Evolutionary conservation across 139 green algal species (phyloP), one percentile per base, ranked within the genome.

Genomic region (Chlorella sp.): DNA sequence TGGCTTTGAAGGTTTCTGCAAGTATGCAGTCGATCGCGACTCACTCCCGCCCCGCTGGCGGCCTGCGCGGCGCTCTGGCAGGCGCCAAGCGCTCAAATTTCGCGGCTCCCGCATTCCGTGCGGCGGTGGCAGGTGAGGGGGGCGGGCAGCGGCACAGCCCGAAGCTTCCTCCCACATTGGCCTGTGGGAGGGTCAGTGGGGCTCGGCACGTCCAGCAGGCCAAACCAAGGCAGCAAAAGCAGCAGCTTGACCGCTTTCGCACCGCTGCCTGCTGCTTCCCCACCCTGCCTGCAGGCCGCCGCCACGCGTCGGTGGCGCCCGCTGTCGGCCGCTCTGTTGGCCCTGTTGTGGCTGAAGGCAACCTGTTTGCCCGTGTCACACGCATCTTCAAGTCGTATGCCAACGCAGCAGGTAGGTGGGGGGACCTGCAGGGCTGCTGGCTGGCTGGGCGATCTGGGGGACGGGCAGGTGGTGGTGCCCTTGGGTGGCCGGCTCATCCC

Each of bases 331-430:
- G 87, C 1, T 30, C 78, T n/a, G 79, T 40, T 0, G 40, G 91
- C 39, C 79, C 79, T 3, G 92, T 97, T 0, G 81, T 87, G 22
- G 94, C 97, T 7, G 91, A 99, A 88, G 96, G 95, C 28, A 99
- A 99, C 89, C 88, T 99, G 26, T 99, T 99, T 90, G 88, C 93
- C 21, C 91, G 97, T 0, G 93, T 98, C 0, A 91, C 93, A 0
- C 92, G 98, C 26, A 95, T 99, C 18, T 88, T 98, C 85, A 95
- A 96, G 90, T 98, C 96, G 0, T 99, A 99, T 90, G 95, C 96
- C 48, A 98, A 98, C 80, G 94, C 97, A 16, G 80, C 97, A 81
- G 96, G 96, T 98, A 86, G 57, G 90, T 79, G n/a, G 3, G 7
- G 42, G 57, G 53, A 34, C 9, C 7, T 36, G 40, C 36, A 36